Evolutionary conservation across 768 basidiomycete genomes (phyloP), one percentile per base, ranked within the genome.

Genomic region (Phaffia australis): DNA sequence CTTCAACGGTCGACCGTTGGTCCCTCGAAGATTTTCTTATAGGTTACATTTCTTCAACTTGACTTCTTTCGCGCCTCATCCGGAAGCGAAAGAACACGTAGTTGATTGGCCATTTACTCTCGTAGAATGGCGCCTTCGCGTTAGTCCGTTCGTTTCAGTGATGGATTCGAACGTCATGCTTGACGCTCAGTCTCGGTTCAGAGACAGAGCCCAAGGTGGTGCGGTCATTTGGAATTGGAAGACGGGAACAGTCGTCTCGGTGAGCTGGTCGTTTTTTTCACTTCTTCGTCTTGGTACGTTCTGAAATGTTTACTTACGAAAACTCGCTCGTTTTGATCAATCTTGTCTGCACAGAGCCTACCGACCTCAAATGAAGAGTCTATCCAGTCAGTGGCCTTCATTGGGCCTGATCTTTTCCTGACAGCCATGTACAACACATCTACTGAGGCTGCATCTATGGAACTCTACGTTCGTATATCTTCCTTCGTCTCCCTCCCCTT

Each of bases 301-400:
- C 52, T 2, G 27, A 7, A 19, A 14, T 25, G 19, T 46, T 19
- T 42, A 16, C 21, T n/a, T 3, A 18, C 29, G 21, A 21, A n/a
- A 27, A 16, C 16, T 56, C 9, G 2, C 21, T 21, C 21, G 21
- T 23, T 30, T 2, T 15, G 32, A 25, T 30, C 21, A 6, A 18
- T 23, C 30, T 49, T 21, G 21, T 3, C 1, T 11, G 11, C 11
- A 42, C 35, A 66, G 65, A 25, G 55, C 16, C 66, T 62, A 56
- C 19, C 66, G 18, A 55, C 59, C 4, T 56, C 60, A 3, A 23
- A 49, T 1, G 51, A 54, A 16, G 66, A 67, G 46, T 46, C 56
- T 54, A 67, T 67, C 48, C 60, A 67, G 56, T 61, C 59, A 19
- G 49, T 62, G 74, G 32, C 60, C 4, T 67, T 67, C 60, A 46